Percentiles rank a stretch among this genome's conserved stretches.
Conservation (phyloP, 2,329 filamentous ascomycete genomes). For the Sarocladiaceae sp. region DNA sequence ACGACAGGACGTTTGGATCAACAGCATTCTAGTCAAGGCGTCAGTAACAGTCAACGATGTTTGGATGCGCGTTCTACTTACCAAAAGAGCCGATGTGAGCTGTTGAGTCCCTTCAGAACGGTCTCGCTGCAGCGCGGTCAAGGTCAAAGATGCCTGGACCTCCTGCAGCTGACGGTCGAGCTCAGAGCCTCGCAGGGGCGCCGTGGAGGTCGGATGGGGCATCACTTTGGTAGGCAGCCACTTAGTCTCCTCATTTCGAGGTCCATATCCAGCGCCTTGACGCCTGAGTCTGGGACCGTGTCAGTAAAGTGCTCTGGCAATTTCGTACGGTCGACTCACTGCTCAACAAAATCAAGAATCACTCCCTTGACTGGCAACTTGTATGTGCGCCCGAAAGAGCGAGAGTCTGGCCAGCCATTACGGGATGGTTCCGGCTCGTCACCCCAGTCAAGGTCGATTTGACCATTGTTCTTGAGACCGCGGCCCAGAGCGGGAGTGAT, state of each 20-base stretch:
- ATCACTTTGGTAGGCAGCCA: constrained; percentile 16
- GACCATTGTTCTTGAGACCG: constrained; percentile 66
- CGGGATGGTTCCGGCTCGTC: constrained; percentile 51
- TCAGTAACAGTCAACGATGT: constrained; percentile 10
- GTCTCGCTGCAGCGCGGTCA: constrained; percentile 52
- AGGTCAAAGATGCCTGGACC: constrained; percentile 62
- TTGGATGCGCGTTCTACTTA: constrained; percentile 36
- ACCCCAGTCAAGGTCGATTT: constrained; percentile 63
- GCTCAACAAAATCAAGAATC: constrained; percentile 67
- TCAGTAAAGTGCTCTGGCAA: constrained; percentile 10
- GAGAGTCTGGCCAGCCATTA: constrained; percentile 53
- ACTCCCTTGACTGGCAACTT: constrained; percentile 61
- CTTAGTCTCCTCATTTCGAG: constrained; percentile 24
- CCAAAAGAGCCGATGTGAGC: constrained; percentile 58
- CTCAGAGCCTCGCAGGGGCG: constrained; percentile 26
- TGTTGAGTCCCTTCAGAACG: constrained; percentile 44
- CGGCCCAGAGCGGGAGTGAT: constrained; percentile 54
- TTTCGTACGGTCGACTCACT: constrained; percentile 35
- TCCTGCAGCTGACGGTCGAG: constrained; percentile 49
- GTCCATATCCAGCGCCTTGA: constrained; percentile 33
- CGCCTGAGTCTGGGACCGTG: constrained; percentile 26
- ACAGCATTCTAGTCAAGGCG: constrained; percentile 36
- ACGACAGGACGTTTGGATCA: constrained; percentile 37
- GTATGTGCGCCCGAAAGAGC: constrained; percentile 61
- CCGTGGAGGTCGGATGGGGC: constrained; percentile 13